Percentiles rank a stretch among this genome's conserved stretches.
Conservation (phyloP, 1,284 basidiomycete species). For the Cutaneotrichosporon dermatis region DNA sequence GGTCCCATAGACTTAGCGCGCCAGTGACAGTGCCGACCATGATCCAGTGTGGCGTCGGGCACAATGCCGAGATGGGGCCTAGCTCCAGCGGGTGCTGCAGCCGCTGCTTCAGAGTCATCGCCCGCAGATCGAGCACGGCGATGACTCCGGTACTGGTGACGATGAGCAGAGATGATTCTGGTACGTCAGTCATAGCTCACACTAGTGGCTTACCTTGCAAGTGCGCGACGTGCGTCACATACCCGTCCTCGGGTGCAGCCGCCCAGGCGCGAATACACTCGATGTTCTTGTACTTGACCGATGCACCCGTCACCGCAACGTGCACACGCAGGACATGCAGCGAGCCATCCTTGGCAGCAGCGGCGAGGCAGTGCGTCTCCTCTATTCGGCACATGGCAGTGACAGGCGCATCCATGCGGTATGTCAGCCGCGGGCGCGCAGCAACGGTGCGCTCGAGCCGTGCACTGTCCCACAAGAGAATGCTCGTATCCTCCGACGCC, state of each 20-base stretch:
- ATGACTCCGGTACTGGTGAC: slow-evolving; percentile 77
- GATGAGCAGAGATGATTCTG: slow-evolving; percentile 60
- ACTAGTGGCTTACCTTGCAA: slow-evolving; percentile 28
- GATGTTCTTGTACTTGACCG: slow-evolving; percentile 72
- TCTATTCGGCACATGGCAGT: slow-evolving; percentile 77
- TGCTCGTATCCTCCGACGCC: slow-evolving; percentile 74
- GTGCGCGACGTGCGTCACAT: slow-evolving; percentile 34
- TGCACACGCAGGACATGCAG: slow-evolving; percentile 78
- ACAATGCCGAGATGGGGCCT: slow-evolving; percentile 80
- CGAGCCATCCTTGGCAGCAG: slow-evolving; percentile 78
- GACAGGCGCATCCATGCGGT: slow-evolving; percentile 58
- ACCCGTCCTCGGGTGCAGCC: slow-evolving; percentile 25
- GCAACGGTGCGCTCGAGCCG: slow-evolving; percentile 69
- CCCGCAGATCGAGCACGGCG: slow-evolving; percentile 75
- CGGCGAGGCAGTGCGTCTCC: slow-evolving; percentile 79
- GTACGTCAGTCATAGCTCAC: slow-evolving; percentile 6
- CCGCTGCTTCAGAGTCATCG: slow-evolving; percentile 69
- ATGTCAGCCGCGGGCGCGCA: slow-evolving; percentile 40
- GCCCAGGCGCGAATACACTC: slow-evolving; percentile 57
- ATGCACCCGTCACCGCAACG: slow-evolving; percentile 56
- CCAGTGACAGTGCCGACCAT: slow-evolving; percentile 81
- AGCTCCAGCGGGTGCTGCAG: slow-evolving; percentile 80
- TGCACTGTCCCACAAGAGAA: slow-evolving; percentile 79
- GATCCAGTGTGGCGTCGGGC: slow-evolving; percentile 77
- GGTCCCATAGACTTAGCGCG: slow-evolving; percentile 83